These are phyloP conservation scores for Prototheca wickerhamii DNA, from an alignment of 163 green algal species.

Conservation along the genomic window DNA sequence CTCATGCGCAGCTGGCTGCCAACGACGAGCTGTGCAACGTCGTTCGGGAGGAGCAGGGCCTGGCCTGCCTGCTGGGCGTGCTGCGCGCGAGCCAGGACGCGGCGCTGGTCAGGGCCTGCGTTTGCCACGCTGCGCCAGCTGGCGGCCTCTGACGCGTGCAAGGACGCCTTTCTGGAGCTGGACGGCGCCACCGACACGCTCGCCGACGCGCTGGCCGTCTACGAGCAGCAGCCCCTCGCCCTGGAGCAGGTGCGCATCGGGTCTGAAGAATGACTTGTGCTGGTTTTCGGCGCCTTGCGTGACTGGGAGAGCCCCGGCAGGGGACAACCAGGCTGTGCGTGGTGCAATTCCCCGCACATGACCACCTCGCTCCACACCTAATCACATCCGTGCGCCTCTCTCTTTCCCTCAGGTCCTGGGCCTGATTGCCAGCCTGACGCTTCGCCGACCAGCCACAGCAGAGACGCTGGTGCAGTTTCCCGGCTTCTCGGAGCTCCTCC, in stretches of 20 bases:
- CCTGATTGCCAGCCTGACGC: conserved; percentile 62
- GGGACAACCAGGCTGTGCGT: too few relatives aligned
- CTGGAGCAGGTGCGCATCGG: conserved; percentile 34
- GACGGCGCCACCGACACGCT: conserved; percentile 32
- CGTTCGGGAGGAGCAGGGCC: not conserved
- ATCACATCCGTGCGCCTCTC: not conserved
- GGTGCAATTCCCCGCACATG: not conserved
- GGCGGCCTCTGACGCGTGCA: conserved; percentile 66
- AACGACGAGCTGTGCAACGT: not conserved
- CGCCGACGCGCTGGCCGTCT: conserved; percentile 16
- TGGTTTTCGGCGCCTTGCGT: too few relatives aligned
- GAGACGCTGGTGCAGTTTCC: conserved; percentile 31
- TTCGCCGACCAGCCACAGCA: conserved; percentile 61
- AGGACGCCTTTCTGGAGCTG: conserved; percentile 44
- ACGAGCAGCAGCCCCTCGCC: conserved; percentile 5
- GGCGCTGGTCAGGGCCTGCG: not conserved
- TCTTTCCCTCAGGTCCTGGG: conserved; percentile 45
- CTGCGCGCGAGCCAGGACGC: not conserved
- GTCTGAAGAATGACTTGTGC: not conserved
- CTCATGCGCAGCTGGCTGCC: not conserved
- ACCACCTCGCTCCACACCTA: not conserved
- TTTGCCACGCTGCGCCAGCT: conserved; percentile 71
- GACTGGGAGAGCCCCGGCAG: too few relatives aligned
- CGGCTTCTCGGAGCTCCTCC: conserved; percentile 44
- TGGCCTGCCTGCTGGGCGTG: not conserved